A percentile compares a stretch with the other conserved stretches of the same genome.
These are phyloP conservation scores for Candida rishiriensis DNA, from an alignment of 805 yeast species.

Conservation along the genomic window DNA sequence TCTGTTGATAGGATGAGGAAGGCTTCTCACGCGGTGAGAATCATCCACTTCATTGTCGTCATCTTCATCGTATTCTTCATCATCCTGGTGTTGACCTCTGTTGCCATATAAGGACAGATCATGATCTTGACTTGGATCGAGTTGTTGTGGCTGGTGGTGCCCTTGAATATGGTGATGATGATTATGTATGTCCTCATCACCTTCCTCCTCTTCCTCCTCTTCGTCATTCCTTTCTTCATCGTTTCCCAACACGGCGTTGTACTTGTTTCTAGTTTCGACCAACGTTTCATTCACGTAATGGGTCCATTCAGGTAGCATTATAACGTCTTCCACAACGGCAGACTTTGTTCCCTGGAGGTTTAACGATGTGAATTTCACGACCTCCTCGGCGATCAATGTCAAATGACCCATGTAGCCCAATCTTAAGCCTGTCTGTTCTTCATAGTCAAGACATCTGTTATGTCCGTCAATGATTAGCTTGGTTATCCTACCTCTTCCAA, in stretches of 20 bases:
- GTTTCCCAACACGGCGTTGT: conserved; percentile 83
- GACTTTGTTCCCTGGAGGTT: conserved; percentile 44
- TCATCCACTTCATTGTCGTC: conserved; percentile 10
- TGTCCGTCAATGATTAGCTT: conserved; percentile 59
- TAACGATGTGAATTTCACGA: conserved; percentile 64
- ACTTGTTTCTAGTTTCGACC: conserved; percentile 87
- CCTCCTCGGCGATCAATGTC: conserved; percentile 90
- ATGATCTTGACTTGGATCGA: conserved; percentile 21
- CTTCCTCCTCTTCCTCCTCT: conserved; percentile 30
- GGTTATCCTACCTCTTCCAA: conserved; percentile 59
- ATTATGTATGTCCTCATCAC: not conserved
- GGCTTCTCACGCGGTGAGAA: conserved; percentile 1
- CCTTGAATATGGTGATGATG: conserved; percentile 2
- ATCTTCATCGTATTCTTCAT: conserved; percentile 2
- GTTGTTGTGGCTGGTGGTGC: conserved; percentile 14
- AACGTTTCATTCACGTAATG: conserved; percentile 77
- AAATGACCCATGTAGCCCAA: conserved; percentile 98
- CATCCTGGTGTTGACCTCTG: not conserved
- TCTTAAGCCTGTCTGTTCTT: conserved; percentile 56
- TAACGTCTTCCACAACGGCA: conserved; percentile 45
- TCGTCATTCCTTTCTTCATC: conserved; percentile 33
- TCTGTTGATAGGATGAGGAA: conserved; percentile 6
- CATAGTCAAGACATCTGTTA: conserved; percentile 51
- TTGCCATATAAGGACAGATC: conserved; percentile 15
- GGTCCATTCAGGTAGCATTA: conserved; percentile 63